Evolutionary conservation across 805 yeast genomes (phyloP), one percentile per base, ranked within the genome.

Genomic region (Lipomyces mesembrius): DNA sequence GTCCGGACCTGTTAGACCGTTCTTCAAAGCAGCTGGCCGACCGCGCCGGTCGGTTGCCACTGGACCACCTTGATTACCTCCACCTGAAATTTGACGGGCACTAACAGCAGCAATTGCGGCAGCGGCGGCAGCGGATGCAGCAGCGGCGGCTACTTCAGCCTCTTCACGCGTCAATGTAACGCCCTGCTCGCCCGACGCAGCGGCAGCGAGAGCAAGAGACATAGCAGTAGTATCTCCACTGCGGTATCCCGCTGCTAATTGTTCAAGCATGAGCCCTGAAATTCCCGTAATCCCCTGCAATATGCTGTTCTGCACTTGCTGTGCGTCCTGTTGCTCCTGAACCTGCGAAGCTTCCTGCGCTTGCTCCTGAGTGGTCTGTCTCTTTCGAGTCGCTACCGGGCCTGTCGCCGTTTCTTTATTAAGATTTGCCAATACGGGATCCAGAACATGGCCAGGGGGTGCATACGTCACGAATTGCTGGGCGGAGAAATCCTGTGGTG

Each of bases 71-170:
- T 43, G 20, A 43, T 43, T 43, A n/a, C 8, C 57, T 0, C 39
- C 11, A n/a, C 43, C 35, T 7, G 34, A 11, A 29, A 7, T 12
- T 29, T 52, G 29, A 25, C 55, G 34, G n/a, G 59, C 34, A 5
- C 62, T 35, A n/a, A 63, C 35, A 22, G 62, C 57, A 9, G 67
- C 67, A 34, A 60, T 49, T 25, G 61, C 64, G 37, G 43, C 62
- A 9, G 70, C 71, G 0, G 69, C 65, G 35, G 64, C 64, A 34
- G 69, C 66, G 11, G 66, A 59, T 11, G 46, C 64, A 9, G 70
- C 71, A 11, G 70, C 63, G 6, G 64, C 70, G 34, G 70, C 64
- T 7, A 39, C 67, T 29, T 62, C 61, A 22, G 69, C 69, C 39
- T 65, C 65, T 25, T 61, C 70, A 17, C 59, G 58, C n/a, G 67